These are phyloP conservation scores for Leishmania braziliensis DNA, from an alignment of 208 protist species.

Conservation along the genomic window DNA sequence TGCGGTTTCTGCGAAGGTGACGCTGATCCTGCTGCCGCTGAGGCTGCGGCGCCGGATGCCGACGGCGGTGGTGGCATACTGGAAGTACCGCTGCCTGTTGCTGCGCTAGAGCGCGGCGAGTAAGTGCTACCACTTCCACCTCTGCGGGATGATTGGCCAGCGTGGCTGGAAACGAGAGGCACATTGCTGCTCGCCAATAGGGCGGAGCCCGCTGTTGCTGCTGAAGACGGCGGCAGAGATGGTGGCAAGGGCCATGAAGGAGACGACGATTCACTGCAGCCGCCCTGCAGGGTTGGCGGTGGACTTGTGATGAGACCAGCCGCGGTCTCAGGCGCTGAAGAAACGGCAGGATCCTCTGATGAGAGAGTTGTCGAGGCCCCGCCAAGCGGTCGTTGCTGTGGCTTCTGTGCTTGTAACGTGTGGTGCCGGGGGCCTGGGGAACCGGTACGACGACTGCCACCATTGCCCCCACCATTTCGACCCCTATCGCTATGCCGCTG, in stretches of 20 bases:
- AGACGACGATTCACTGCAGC: background rate
- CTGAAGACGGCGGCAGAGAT: background rate
- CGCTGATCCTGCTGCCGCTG: background rate
- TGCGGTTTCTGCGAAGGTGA: constrained; percentile 4
- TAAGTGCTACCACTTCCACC: background rate
- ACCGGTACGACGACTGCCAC: background rate
- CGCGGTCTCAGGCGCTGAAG: background rate
- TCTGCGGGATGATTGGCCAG: background rate
- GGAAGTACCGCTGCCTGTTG: background rate
- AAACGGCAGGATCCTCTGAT: background rate
- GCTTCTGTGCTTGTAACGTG: background rate
- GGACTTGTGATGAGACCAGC: background rate
- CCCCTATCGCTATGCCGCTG: constrained; percentile 10
- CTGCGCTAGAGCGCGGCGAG: constrained; percentile 5
- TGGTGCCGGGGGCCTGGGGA: background rate
- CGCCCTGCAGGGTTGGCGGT: background rate
- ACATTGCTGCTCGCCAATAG: background rate
- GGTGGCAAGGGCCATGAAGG: background rate
- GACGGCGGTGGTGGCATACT: constrained; percentile 3
- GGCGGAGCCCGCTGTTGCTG: background rate
- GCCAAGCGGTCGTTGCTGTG: background rate
- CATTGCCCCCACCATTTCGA: constrained; percentile 1
- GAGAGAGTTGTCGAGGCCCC: background rate
- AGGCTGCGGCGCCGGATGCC: background rate
- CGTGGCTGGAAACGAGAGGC: background rate